Evolutionary conservation across 176 grass and related monocot species (phyloP), one percentile per base, ranked within the genome.

Genomic region (Rhynchospora breviuscula): DNA sequence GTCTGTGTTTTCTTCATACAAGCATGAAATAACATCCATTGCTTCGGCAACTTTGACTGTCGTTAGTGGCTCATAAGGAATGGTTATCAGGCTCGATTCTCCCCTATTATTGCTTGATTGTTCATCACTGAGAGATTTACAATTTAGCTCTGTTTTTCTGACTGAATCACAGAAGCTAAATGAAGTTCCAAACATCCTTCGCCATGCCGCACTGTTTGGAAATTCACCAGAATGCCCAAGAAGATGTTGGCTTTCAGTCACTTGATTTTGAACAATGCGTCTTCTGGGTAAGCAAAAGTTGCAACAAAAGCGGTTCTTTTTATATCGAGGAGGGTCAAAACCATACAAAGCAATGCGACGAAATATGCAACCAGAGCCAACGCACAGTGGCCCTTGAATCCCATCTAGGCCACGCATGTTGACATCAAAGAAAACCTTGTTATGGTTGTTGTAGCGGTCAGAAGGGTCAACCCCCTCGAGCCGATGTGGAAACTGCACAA

Each of bases 381-480:
- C 52, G 62, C 67, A 85, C 7, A 59, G 14, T 21, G 83, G 83
- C 7, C 83, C 83, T 46, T 85, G 83, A 69, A 63, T 23, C 26
- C 83, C 83, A 77, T 85, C 83, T 13, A 85, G 51, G 31, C 62
- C 52, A 5, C 66, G 68, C 83, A 74, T 76, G 43, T 46, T 85
- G 66, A 57, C 19, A 44, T 85, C 83, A 77, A 85, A 85, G 67
- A 77, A 85, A 85, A 85, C 83, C 19, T 59, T 72, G 57, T 85
- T 85, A 8, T 59, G 67, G 57, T 77, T 85, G 66, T 48, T 54
- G 57, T 85, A 85, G 15, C 83, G 83, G 21, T 85, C 83, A 62
- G 83, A 74, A 59, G 67, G 83, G 43, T 85, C 83, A 6, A 85
- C 52, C 51, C 83, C 67, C 31, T 85, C 83, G 10, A 85, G 76